Evolutionary conservation across 164 flowering plant genomes (phyloP).

Genomic region (Piper betle): DNA sequence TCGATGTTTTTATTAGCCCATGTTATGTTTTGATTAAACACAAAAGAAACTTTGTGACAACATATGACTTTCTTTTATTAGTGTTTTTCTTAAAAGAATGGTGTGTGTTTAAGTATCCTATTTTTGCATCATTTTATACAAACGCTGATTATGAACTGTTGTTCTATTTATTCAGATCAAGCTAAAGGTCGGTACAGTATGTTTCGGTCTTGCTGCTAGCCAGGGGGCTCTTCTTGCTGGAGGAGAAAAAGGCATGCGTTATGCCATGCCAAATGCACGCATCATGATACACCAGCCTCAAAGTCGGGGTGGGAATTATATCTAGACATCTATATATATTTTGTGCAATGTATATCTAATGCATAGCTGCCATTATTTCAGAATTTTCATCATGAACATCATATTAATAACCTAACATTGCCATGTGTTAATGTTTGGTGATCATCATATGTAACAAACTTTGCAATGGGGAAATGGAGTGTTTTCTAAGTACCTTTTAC

Average conservation of each 20-base stretch:
- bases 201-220: slow-evolving; percentile 90
- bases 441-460: no score
- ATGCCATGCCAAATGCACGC: slow-evolving; percentile 97
- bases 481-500: no score
- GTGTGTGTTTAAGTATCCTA: no score
- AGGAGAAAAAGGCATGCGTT: slow-evolving; percentile 99
- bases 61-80: no score
- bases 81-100: no score
- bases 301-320: slow-evolving; percentile 60
- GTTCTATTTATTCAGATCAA: slow-evolving; percentile 48
- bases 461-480: no score
- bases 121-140: no score
- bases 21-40: no score
- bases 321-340: neutral
- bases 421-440: no score
- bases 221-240: slow-evolving; percentile 93
- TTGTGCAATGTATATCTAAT: neutral
- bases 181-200: slow-evolving; percentile 95
- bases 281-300: slow-evolving; percentile 96
- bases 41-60: no score
- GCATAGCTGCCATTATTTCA: neutral
- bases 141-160: neutral
- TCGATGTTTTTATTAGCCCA: no score
- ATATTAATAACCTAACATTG: neutral
- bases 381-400: neutral